phyloP scores from a whole-genome alignment of 148 eudicot species.

The Heliamphora exappendiculata region DNA sequence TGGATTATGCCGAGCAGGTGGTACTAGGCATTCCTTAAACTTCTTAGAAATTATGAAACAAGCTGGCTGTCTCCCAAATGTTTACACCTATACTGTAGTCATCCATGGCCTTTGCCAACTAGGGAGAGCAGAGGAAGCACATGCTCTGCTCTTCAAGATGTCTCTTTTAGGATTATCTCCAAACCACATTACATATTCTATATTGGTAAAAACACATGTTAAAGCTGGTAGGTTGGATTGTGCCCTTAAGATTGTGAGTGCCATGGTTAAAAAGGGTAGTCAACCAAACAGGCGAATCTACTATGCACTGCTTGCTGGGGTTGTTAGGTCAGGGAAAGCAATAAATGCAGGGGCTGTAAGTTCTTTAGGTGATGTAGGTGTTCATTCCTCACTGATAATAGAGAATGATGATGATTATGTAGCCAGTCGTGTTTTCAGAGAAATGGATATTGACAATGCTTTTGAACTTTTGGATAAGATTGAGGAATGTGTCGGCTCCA shows the following conservation, averaged over 20 bases:
- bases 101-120: constrained; percentile 21
- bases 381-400: not conserved
- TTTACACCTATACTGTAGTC: constrained; percentile 21
- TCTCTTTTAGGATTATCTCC: constrained; percentile 13
- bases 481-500: constrained; percentile 3
- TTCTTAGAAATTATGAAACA: constrained; percentile 20
- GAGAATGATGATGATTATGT: not conserved
- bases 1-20: constrained; percentile 21
- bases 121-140: constrained; percentile 22
- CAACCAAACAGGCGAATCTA: constrained; percentile 13
- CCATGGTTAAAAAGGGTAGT: constrained; percentile 17
- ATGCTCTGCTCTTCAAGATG: constrained; percentile 19
- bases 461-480: constrained; percentile 8
- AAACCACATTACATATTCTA: constrained; percentile 16
- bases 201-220: constrained; percentile 18
- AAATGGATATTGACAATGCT: constrained; percentile 11
- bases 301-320: constrained; percentile 14
- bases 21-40: constrained; percentile 3
- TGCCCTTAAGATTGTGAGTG: constrained; percentile 18
- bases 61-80: constrained; percentile 22
- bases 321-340: not conserved
- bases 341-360: not conserved
- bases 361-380: not conserved
- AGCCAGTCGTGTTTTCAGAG: constrained; percentile 1
- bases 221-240: constrained; percentile 15